Percentiles rank a stretch among this genome's conserved stretches.
These are phyloP conservation scores for Allomyces javanicus DNA, from an alignment of 192 early-diverging fungal species.

Conservation along the genomic window DNA sequence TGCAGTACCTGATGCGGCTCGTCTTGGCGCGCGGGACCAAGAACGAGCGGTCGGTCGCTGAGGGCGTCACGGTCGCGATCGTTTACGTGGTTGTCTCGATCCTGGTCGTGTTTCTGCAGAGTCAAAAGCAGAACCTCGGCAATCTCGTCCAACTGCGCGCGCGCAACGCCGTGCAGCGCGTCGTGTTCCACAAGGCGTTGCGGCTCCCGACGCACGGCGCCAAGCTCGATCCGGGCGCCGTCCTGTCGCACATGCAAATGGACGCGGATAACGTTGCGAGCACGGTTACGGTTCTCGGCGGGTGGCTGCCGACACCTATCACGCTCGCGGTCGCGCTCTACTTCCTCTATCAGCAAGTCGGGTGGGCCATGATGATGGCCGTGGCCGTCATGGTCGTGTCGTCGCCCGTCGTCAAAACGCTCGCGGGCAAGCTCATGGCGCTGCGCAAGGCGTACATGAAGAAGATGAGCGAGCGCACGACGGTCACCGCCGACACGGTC, in stretches of 20 bases:
- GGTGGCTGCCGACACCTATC: not conserved
- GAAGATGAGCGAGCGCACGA: no score
- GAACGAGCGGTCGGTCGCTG: not conserved
- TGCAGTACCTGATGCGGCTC: not conserved
- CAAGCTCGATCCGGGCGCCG: not conserved
- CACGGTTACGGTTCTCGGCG: not conserved
- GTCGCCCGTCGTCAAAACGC: not conserved
- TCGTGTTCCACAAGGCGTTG: not conserved
- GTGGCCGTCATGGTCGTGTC: not conserved
- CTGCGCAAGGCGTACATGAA: no score
- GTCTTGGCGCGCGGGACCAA: not conserved
- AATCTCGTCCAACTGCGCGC: not conserved
- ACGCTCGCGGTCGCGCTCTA: not conserved
- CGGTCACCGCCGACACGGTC: conserved; percentile 17
- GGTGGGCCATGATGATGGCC: not conserved
- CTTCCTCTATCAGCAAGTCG: not conserved
- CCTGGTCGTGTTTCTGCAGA: not conserved
- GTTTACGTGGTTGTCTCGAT: not conserved
- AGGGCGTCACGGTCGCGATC: not conserved
- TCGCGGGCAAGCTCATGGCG: not conserved
- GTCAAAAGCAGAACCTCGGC: not conserved
- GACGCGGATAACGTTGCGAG: not conserved
- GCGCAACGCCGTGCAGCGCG: not conserved
- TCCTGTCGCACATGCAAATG: not conserved
- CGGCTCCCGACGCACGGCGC: not conserved